Base-by-base conservation (phyloP, 495 filamentous ascomycete genomes). In the Trichoderma asperelloides region DNA sequence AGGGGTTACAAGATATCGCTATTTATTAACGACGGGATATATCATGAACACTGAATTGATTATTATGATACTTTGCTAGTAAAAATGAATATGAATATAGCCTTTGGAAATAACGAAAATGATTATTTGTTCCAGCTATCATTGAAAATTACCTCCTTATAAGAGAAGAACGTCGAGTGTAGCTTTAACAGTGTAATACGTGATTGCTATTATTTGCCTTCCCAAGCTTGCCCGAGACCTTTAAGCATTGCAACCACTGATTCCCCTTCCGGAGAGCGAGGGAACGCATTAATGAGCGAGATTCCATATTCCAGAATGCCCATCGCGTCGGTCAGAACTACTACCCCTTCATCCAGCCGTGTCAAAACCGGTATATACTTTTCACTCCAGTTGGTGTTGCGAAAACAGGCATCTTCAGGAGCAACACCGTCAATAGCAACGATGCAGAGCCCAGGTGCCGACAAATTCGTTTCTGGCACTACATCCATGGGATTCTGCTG, bases 351-450 rank as follows among this genome's bases (percentile, higher is more conserved):
- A 60, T 60, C 55, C 16, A 13, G 8, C 15, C 23, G 23, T 11
- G 6, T 28, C 8, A 60, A 25, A 2, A 30, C 55, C 12, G 28
- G 55, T 12, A 60, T 13, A 21, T 60, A 30, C 15, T 21, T 60
- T 11, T 30, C 23, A 13, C 55, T 60, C 55, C 55, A 60, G 25
- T 60, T 60, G 5, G 23, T 25, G 28, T 60, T 25, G 12, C 23
- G 69, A n/a, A 82, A n/a, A 6, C 65, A 51, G 0, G 73, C 67
- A 69, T 83, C 74, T 27, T 82, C 76, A 2, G 75, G 75, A 0
- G 70, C 70, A 5, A 81, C 66, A 13, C 73, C 73, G 69, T 82
- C 79, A 64, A 84, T 75, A 62, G 76, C 74, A 1, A 81, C 73
- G 11, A 65, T 39, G 21, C 30, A 25, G 3, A 23, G 33, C 28